Base-by-base conservation (phyloP, 257 asterid species). In the Ehretia macrophylla region DNA sequence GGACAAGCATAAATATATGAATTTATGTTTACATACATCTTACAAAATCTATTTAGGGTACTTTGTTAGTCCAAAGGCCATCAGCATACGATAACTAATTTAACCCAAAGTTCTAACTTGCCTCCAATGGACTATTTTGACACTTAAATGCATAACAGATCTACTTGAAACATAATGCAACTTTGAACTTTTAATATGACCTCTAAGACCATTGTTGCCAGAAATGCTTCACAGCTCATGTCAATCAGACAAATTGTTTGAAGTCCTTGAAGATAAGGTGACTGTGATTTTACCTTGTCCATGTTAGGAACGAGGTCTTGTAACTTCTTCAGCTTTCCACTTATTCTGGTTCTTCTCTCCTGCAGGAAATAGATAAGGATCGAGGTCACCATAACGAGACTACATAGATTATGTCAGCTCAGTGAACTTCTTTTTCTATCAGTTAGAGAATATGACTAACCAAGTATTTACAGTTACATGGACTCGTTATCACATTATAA, bases 271-370 rank as follows among this genome's bases (percentile, higher is more conserved):
- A 14, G 42, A 62, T 37, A 48, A 45, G 5, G 16, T 11, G 50
- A 14, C 6, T 18, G 16, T 14, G 17, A 23, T 51, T 32, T 9
- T 70, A 87, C 97, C 95, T 91, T 91, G 71, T 91, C 98, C 98
- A 91, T 91, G 79, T 91, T 91, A 10, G 98, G 98, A 63, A 91
- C 98, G 75, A 87, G 95, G 58, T 87, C 96, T 60, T 91, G 98
- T 62, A 91, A 65, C 68, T 91, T 91, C 73, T 83, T 91, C 63
- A 91, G 64, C 68, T 83, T 87, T 32, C 91, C 95, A n/a, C 95
- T 91, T 59, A 91, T 91, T 71, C 96, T 80, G 1, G 94, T 91
- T 68, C 98, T 83, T 62, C 98, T 81, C 68, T 87, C 98, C 98
- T 90, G 60, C 57, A 59, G 17, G 27, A 5, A 51, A 51, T 13